Evolutionary conservation across 345 rosid species (phyloP).

Genomic region (Raphanus sativus): DNA sequence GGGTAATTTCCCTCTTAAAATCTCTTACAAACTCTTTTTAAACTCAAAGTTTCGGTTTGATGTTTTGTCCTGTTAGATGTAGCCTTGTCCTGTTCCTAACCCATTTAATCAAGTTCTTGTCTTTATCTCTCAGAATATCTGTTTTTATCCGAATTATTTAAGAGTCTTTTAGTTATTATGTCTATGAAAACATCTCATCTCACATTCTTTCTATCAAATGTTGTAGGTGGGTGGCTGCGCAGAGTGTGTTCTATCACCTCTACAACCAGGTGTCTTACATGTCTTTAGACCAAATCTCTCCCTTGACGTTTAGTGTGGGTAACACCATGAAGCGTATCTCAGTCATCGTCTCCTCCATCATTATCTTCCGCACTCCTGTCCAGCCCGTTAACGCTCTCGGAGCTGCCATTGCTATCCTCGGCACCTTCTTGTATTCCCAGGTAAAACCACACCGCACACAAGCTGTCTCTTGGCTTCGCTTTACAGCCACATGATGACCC

Average conservation of each 20-base stretch:
- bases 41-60: too few relatives aligned
- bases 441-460: slow-evolving; percentile 38
- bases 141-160: neutral
- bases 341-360: slow-evolving; percentile 92
- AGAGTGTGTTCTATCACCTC: slow-evolving; percentile 94
- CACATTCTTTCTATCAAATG: neutral
- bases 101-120: slow-evolving; percentile 26
- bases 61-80: neutral
- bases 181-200: neutral
- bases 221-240: slow-evolving; percentile 93
- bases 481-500: too few relatives aligned
- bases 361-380: slow-evolving; percentile 92
- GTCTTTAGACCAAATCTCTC: slow-evolving; percentile 92
- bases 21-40: too few relatives aligned
- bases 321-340: slow-evolving; percentile 98
- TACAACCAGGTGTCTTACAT: slow-evolving; percentile 98
- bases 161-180: neutral
- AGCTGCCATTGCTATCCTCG: slow-evolving; percentile 91
- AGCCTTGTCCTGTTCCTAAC: slow-evolving; percentile 32
- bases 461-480: slow-evolving; percentile 10
- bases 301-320: slow-evolving; percentile 93
- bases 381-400: slow-evolving; percentile 91
- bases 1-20: slow-evolving; percentile 54
- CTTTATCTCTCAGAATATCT: neutral
- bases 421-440: slow-evolving; percentile 98